phyloP scores from a whole-genome alignment of 306 rosid species.

The Spatholobus suberectus region DNA sequence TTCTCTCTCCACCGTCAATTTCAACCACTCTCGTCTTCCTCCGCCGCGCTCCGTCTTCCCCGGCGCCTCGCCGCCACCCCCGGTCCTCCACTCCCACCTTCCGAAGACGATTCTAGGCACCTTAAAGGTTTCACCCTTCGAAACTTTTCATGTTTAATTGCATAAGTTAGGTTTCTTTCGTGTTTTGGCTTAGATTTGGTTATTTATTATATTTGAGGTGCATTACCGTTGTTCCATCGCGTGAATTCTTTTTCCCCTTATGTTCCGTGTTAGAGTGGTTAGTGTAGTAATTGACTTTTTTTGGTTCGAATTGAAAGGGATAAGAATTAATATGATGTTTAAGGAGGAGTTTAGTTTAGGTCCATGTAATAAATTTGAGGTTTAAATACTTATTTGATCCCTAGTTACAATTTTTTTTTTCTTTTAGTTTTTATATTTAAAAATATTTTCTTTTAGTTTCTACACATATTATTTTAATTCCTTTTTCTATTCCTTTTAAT shows the following conservation, averaged over 20 bases:
- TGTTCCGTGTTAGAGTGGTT: not conserved
- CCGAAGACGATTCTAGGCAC: slow-evolving; percentile 32
- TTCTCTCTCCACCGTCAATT: slow-evolving; percentile 43
- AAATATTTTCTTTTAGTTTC: no score
- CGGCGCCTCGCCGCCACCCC: slow-evolving; percentile 58
- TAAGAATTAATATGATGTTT: not conserved
- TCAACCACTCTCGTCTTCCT: slow-evolving; percentile 36
- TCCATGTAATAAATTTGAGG: not conserved
- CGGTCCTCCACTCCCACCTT: slow-evolving; percentile 60
- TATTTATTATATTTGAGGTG: not conserved
- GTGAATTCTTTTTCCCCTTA: not conserved
- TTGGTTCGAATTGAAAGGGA: slow-evolving; percentile 9
- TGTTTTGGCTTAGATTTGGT: not conserved
- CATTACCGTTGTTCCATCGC: not conserved
- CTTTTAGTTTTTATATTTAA: no score
- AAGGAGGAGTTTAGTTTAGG: slow-evolving; percentile 15
- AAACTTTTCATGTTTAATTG: not conserved
- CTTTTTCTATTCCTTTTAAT: no score
- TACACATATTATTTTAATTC: no score
- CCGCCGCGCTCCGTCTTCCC: slow-evolving; percentile 16
- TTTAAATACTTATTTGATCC: no score
- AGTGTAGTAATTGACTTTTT: not conserved
- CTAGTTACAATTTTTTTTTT: no score
- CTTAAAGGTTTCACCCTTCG: slow-evolving; percentile 38
- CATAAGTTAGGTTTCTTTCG: not conserved